Conservation (phyloP, 169 alveolate species). For the Eimeria zaria region DNA sequence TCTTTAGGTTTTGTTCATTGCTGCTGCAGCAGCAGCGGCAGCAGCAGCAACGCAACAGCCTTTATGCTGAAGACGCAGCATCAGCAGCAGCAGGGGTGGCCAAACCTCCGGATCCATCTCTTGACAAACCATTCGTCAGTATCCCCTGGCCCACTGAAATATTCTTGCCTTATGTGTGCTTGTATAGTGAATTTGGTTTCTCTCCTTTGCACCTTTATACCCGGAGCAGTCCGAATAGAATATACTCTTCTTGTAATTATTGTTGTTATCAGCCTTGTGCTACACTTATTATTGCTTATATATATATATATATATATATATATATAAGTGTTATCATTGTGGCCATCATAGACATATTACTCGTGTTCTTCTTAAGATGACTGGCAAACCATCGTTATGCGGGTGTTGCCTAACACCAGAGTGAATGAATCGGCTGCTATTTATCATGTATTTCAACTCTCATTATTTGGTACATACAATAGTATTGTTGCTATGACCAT, state of each 20-base stretch:
- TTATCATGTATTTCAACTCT: not conserved
- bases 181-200: not conserved
- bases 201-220: not conserved
- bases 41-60: constrained; percentile 17
- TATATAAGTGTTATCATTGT: not conserved
- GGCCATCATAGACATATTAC: not conserved
- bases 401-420: not conserved
- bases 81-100: not conserved
- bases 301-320: not conserved
- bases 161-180: not conserved
- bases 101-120: constrained; percentile 14
- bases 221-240: not conserved
- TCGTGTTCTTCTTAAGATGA: not conserved
- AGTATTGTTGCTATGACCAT: too few relatives aligned
- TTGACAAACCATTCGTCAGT: constrained; percentile 39
- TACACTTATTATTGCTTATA: not conserved
- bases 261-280: not conserved
- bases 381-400: not conserved
- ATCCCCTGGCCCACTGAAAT: not conserved
- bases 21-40: constrained; percentile 77
- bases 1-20: constrained; percentile 59
- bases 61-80: constrained; percentile 16
- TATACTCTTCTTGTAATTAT: not conserved
- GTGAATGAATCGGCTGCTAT: not conserved
- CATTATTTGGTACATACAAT: not conserved